phyloP scores from a whole-genome alignment of 352 stramenopile genomes.

The Pythium vanterpoolii region DNA sequence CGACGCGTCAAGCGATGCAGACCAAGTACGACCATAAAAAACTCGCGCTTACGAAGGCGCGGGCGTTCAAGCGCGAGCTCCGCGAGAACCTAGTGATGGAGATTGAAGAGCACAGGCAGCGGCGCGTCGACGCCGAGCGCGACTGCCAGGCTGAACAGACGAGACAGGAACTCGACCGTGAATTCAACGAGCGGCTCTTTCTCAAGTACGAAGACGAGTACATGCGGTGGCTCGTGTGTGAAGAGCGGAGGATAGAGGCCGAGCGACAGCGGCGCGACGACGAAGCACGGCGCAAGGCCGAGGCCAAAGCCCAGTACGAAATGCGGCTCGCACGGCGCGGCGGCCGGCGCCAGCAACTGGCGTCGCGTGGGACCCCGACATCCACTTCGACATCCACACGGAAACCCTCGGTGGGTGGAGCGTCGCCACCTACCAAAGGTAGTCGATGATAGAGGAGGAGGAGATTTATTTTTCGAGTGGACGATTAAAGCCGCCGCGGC shows the following conservation, averaged over 20 bases:
- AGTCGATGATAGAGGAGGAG: background rate
- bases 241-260: constrained; percentile 43
- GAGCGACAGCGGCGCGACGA: constrained; percentile 39
- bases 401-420: too few species aligned
- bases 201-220: constrained; percentile 77
- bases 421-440: background rate
- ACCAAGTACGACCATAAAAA: constrained; percentile 17
- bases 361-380: constrained; percentile 13
- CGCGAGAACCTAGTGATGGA: constrained; percentile 57
- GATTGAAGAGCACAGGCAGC: constrained; percentile 56
- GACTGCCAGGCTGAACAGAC: constrained; percentile 33
- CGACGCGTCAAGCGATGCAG: constrained; percentile 18
- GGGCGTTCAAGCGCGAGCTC: constrained; percentile 61
- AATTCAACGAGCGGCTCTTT: constrained; percentile 48
- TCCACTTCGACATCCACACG: too few species aligned
- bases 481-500: constrained; percentile 94
- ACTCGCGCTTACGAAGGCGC: constrained; percentile 29
- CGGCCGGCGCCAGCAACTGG: constrained; percentile 42
- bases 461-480: constrained; percentile 62
- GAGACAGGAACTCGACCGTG: constrained; percentile 35
- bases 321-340: constrained; percentile 53
- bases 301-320: constrained; percentile 52
- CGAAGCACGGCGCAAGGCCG: constrained; percentile 32
- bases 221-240: constrained; percentile 49
- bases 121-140: constrained; percentile 44